Evolutionary conservation across 805 yeast species (phyloP), one percentile per base, ranked within the genome.

Genomic region (Teunomyces atbi): DNA sequence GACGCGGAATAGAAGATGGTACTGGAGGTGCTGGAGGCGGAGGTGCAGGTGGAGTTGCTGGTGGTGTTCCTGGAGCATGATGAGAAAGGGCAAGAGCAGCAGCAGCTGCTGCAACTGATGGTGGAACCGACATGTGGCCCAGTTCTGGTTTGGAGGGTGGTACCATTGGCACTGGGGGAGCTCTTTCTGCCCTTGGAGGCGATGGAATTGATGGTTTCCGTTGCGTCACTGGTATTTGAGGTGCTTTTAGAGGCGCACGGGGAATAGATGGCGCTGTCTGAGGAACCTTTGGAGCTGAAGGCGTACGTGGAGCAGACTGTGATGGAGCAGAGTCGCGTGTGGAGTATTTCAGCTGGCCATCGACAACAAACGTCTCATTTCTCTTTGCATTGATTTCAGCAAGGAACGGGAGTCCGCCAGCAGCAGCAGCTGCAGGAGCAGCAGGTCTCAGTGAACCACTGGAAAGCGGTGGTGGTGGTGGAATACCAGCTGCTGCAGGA

Each of bases 371-470:
- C 20, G 70, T 53, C 13, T 76, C 79, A 47, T 73, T 77, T 50
- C 82, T 65, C 50, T 73, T 71, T 28, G 68, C 71, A 53, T 76
- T 77, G 44, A 78, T 78, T 48, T 78, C 77, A 3, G 77, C 72
- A 10, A 78, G 62, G 55, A 78, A 77, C 4, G 82, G 82, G n/a
- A 76, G 56, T 2, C 44, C 48, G 1, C 76, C 73, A 2, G 74
- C 77, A 10, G 59, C 53, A 56, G 45, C 73, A 2, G 74, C 77
- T 8, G 59, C 53, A 56, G 45, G 56, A 13, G 33, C 56, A 32
- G 36, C 56, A 32, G 36, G 63, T 30, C n/a, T 30, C 33, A 30
- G 33, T n/a, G 32, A n/a, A n/a, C 18, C 33, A 12, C 16, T 30
- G 11, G 26, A 23, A 13, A 13, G 33, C 30, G 33, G 63, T 48